phyloP scores from a whole-genome alignment of 345 rosid species.

The Toxicodendron radicans region DNA sequence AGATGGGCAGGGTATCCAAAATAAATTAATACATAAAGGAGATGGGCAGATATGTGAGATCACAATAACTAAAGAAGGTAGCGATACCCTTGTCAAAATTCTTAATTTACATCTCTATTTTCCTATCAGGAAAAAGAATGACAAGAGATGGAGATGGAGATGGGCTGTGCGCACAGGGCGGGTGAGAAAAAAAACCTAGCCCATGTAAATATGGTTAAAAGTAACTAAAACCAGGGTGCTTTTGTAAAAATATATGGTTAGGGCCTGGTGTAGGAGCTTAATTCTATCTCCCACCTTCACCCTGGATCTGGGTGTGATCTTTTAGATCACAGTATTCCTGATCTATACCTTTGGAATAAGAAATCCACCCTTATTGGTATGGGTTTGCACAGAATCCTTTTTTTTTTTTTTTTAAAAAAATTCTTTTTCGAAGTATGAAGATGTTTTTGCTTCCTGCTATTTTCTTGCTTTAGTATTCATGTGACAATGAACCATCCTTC shows the following conservation, averaged over 20 bases:
- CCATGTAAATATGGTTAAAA: neutral
- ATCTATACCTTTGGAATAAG: neutral
- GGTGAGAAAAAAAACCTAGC: neutral
- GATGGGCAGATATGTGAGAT: neutral
- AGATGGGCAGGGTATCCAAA: too few species aligned
- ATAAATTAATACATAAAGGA: neutral
- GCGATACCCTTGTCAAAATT: too few species aligned
- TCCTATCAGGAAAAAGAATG: too few species aligned
- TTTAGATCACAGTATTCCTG: neutral
- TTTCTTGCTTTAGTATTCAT: neutral
- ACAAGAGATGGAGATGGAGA: neutral
- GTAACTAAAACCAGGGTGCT: neutral
- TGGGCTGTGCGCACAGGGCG: neutral
- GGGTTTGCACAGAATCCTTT: neutral
- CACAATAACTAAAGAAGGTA: neutral
- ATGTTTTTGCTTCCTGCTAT: neutral
- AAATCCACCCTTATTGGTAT: neutral
- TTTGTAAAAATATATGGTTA: neutral
- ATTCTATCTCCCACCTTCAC: too few species aligned
- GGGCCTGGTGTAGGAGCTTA: too few species aligned
- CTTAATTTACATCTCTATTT: too few species aligned
- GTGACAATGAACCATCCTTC: too few species aligned
- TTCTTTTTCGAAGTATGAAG: neutral
- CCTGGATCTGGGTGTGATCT: neutral
- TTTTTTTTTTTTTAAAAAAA: neutral